These are phyloP conservation scores for Fusarium praegraminearum DNA, from an alignment of 2,329 filamentous ascomycete genomes.

Conservation along the genomic window DNA sequence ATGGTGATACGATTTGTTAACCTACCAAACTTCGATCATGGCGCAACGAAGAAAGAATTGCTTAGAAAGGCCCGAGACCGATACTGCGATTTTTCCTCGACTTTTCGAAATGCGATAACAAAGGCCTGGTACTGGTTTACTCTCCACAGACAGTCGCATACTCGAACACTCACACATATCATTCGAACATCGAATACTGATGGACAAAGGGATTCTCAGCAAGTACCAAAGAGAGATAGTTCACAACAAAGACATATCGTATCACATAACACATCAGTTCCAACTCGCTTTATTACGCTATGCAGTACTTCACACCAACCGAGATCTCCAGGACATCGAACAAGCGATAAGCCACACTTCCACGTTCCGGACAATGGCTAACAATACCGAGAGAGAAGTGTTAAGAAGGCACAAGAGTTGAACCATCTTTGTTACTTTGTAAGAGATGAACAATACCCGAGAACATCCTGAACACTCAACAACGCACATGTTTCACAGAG, in stretches of 20 bases:
- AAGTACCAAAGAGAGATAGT: constrained; percentile 18
- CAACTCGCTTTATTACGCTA: not conserved
- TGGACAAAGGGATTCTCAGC: constrained; percentile 11
- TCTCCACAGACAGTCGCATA: not conserved
- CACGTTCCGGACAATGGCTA: not conserved
- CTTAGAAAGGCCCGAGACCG: not conserved
- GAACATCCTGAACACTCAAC: not conserved
- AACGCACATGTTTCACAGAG: not conserved
- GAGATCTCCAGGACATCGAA: not conserved
- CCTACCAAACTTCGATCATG: not conserved
- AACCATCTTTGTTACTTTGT: not conserved
- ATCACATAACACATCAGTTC: constrained; percentile 10
- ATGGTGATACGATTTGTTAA: not conserved
- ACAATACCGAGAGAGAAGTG: not conserved
- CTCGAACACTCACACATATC: constrained; percentile 5
- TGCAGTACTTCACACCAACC: not conserved
- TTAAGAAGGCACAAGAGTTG: not conserved
- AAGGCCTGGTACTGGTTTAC: constrained; percentile 4
- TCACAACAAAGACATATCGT: not conserved
- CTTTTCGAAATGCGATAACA: constrained; percentile 3
- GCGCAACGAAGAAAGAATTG: not conserved
- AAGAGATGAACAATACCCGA: constrained; percentile 7
- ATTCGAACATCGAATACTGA: not conserved
- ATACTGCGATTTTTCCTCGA: not conserved
- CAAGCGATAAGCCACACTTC: not conserved